Conservation (phyloP, 768 basidiomycete genomes). For the Psilocybe cyanescens region DNA sequence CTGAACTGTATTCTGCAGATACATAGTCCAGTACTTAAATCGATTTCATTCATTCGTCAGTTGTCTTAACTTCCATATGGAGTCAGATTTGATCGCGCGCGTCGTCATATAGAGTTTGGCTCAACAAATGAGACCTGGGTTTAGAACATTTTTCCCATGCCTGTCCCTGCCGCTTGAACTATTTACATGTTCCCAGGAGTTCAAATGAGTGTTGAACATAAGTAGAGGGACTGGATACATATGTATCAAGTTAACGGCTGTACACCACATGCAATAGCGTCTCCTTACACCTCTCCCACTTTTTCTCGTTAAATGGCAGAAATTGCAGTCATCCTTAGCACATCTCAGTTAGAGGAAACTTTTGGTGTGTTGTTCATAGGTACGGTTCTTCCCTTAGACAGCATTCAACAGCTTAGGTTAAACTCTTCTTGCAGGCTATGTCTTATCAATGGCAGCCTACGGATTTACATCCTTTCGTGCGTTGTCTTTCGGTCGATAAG, state of each 20-base stretch:
- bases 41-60: too few species aligned
- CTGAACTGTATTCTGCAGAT: background rate
- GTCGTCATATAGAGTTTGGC: too few species aligned
- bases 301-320: background rate
- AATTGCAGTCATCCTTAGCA: background rate
- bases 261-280: background rate
- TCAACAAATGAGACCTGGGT: too few species aligned
- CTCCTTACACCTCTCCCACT: background rate
- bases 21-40: background rate
- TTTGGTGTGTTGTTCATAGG: constrained; percentile 32
- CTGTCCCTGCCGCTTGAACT: too few species aligned
- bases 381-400: background rate
- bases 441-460: constrained; percentile 27
- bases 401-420: too few species aligned
- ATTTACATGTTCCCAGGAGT: background rate
- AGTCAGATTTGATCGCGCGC: too few species aligned
- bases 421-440: constrained; percentile 23
- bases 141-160: background rate
- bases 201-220: too few species aligned
- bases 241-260: background rate
- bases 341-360: background rate
- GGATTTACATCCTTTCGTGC: constrained; percentile 35
- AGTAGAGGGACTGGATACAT: background rate
- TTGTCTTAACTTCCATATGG: too few species aligned
- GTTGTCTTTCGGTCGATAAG: constrained; percentile 1